Base-by-base conservation (phyloP, 208 protist species). In the Tritrichomonas musculus region DNA sequence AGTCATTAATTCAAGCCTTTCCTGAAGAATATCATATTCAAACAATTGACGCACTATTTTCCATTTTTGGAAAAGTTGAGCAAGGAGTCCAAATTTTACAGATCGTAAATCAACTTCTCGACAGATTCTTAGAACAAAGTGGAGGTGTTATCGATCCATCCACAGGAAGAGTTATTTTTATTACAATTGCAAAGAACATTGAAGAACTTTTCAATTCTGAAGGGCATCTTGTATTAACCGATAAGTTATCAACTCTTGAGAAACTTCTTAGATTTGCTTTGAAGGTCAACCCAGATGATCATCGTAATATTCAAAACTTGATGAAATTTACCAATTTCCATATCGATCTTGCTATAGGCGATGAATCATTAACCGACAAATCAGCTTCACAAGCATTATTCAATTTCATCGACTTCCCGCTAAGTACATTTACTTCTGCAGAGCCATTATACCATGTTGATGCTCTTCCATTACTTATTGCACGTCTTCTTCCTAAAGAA, bases 171-270 rank as follows among this genome's bases (percentile, higher is more conserved):
- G 27, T 50, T 41, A 82, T 82, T 27, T 82, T 82, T 50, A 39
- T 82, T 8, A 39, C 41, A 11, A 82, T 82, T 8, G 73, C 73
- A 20, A 82, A 82, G 41, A 82, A 82, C 20, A 82, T 82, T 41
- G 73, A 82, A 82, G 73, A 82, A 50, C 39, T 82, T 8, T 82
- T 82, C 73, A 82, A 50, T 25, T 82, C 73, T 50, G 73, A 82
- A 82, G 73, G 73, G 39, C 73, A 82, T 50, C 39, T 82, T 30
- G 73, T 41, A 47, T 39, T 82, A 47, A 39, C 41, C 27, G 73
- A 82, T 27, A 82, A 82, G 41, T 82, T 82, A 8, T 33, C 47
- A 82, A 82, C 73, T 22, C 41, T 82, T n/a, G 33, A 82, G 41
- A 44, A 50, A 8, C 41, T 82, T 0, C 39, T 82, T 13, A 44